Evolutionary conservation across 805 yeast genomes (phyloP).

Genomic region (Wickerhamomyces silvicola): DNA sequence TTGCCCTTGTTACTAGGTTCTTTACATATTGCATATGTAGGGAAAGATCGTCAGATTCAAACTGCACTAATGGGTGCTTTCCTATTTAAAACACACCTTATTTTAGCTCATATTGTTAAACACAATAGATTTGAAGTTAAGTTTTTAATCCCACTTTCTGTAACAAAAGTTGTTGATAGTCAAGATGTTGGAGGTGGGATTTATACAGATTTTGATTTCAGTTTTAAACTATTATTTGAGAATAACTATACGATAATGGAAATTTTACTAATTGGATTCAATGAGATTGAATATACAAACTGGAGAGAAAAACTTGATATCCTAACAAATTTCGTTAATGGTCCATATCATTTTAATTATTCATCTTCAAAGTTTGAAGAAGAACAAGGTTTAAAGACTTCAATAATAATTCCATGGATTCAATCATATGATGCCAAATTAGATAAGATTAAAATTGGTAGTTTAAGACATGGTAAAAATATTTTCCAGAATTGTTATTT

Average conservation of each 20-base stretch:
- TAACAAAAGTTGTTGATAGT: conserved; percentile 26
- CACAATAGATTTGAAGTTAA: conserved; percentile 26
- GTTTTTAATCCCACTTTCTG: conserved; percentile 44
- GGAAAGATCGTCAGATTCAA: conserved; percentile 8
- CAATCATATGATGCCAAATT: conserved; percentile 18
- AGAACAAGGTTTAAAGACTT: conserved; percentile 17
- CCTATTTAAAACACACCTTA: conserved; percentile 45
- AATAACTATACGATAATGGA: conserved; percentile 36
- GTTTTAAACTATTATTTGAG: conserved; percentile 44
- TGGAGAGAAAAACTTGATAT: conserved; percentile 37
- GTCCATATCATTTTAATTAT: conserved; percentile 28
- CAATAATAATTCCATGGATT: conserved; percentile 11
- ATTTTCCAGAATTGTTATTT: conserved; percentile 20
- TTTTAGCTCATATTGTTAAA: conserved; percentile 28
- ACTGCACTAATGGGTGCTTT: conserved; percentile 28
- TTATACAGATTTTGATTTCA: conserved; percentile 25
- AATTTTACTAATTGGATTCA: conserved; percentile 30
- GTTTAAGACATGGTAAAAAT: conserved; percentile 2
- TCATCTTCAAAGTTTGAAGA: conserved; percentile 17
- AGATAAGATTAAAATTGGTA: conserved; percentile 6
- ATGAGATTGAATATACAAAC: conserved; percentile 26
- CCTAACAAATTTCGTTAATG: conserved; percentile 24
- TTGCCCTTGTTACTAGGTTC: conserved; percentile 38
- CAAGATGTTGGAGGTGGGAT: conserved; percentile 23
- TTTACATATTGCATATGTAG: conserved; percentile 33